phyloP scores from a whole-genome alignment of 345 rosid genomes.

The Nasturtium officinale region DNA sequence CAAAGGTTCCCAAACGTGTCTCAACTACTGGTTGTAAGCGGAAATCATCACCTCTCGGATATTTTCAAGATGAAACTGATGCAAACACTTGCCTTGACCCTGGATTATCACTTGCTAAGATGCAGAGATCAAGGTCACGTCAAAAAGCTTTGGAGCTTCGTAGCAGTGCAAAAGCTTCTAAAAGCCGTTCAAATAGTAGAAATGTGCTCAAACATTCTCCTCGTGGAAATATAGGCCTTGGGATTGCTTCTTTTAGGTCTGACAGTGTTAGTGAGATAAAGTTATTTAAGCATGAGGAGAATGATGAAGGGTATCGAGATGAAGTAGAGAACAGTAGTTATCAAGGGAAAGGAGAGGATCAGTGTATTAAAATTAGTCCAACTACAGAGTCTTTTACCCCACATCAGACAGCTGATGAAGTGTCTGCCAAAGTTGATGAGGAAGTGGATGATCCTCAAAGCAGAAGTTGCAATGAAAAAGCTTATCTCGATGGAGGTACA shows the following conservation, averaged over 20 bases:
- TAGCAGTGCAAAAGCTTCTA: slow-evolving; percentile 58
- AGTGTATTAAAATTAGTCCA: slow-evolving; percentile 19
- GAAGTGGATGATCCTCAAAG: slow-evolving; percentile 38
- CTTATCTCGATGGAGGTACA: slow-evolving; percentile 39
- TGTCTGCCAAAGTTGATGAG: slow-evolving; percentile 35
- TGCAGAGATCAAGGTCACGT: slow-evolving; percentile 80
- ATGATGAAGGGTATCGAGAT: slow-evolving; percentile 36
- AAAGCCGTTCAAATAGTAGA: slow-evolving; percentile 40
- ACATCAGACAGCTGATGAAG: slow-evolving; percentile 23
- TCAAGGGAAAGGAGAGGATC: slow-evolving; percentile 31
- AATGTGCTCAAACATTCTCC: slow-evolving; percentile 35
- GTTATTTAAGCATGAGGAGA: slow-evolving; percentile 41
- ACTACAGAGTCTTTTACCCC: slow-evolving; percentile 27
- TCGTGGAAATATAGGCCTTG: slow-evolving; percentile 36
- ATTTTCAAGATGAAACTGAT: slow-evolving; percentile 44
- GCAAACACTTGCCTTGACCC: slow-evolving; percentile 44
- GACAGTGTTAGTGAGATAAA: slow-evolving; percentile 42
- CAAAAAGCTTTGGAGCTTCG: slow-evolving; percentile 69
- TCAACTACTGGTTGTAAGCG: slow-evolving; percentile 43
- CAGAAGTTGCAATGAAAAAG: slow-evolving; percentile 41
- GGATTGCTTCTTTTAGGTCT: slow-evolving; percentile 49
- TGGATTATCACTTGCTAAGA: slow-evolving; percentile 55
- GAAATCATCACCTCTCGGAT: slow-evolving; percentile 52
- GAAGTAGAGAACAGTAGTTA: slow-evolving; percentile 40
- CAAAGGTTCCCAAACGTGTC: slow-evolving; percentile 33